Evolutionary conservation across 2,329 filamentous ascomycete genomes (phyloP), one percentile per base, ranked within the genome.

Genomic region (Hyphodiscus sp.): DNA sequence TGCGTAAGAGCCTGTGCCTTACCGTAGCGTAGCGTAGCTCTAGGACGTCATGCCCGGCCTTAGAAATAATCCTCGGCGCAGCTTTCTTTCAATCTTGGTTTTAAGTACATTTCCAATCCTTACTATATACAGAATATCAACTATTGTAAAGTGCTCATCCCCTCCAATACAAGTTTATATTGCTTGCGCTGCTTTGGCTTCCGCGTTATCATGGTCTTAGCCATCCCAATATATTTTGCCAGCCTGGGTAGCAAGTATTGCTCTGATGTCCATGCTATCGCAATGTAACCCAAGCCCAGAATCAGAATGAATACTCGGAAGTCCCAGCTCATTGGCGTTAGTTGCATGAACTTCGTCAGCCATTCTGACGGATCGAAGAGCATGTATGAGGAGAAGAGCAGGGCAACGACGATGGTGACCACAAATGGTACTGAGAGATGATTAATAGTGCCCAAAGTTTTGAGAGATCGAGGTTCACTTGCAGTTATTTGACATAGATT

Each of bases 161-260:
- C 75, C 66, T 94, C 87, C 48, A 78, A 67, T 29, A 96, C 85
- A 19, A 89, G 63, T 73, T 97, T 97, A 68, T 96, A 96, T 72
- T 85, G 76, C 71, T 96, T 96, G 59, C 91, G 80, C 71, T 86
- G 83, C 74, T 96, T 96, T 44, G 75, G 72, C 66, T 76, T 77
- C 48, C 79, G 69, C 61, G 80, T 71, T 68, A 90, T 51, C n/a
- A 69, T 71, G 49, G 78, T 71, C 65, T 83, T 86, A 16, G 78
- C 61, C 29, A 72, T 73, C 1, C 89, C 90, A 52, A 96, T 73
- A 46, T 76, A 70, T 57, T 81, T 83, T 18, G 90, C 86, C 52
- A 96, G 61, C 20, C 72, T 71, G 38, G 84, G 82, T 56, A 96
- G 86, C 4, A 94, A 41, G 51, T 81, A 79, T 52, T 79, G 78